Evolutionary conservation across 2,329 filamentous ascomycete genomes (phyloP).

Genomic region (Botryotinia convoluta): DNA sequence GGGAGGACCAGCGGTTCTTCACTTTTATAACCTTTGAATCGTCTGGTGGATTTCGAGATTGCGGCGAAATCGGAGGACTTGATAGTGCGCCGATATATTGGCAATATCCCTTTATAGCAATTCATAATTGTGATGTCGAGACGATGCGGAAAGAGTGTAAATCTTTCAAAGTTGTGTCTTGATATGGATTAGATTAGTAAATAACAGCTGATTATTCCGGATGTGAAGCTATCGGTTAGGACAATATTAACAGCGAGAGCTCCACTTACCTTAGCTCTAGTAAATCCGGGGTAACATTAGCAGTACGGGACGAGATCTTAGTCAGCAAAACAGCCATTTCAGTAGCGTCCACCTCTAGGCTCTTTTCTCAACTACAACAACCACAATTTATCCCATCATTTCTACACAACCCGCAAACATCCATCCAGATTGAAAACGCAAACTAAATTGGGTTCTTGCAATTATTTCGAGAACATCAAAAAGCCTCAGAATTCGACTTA

Average conservation of each 20-base stretch:
- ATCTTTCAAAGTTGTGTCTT: neutral
- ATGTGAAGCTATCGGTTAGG: neutral
- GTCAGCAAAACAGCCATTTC: neutral
- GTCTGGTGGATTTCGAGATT: constrained; percentile 11
- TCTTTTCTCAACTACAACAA: constrained; percentile 11
- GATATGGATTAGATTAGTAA: neutral
- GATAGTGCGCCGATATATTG: constrained; percentile 22
- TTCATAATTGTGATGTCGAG: constrained; percentile 11
- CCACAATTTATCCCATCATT: neutral
- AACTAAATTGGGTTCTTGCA: too few relatives aligned
- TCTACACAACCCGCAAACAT: neutral
- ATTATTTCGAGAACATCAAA: neutral
- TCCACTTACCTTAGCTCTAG: neutral
- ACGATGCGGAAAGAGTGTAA: neutral
- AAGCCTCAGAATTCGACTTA: constrained; percentile 13
- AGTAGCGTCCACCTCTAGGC: neutral
- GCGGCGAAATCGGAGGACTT: neutral
- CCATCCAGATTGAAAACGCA: neutral
- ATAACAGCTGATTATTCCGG: neutral
- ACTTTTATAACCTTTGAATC: constrained; percentile 21
- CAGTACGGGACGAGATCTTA: neutral
- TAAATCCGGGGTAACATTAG: constrained; percentile 15
- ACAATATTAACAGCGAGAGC: neutral
- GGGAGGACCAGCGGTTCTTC: constrained; percentile 40
- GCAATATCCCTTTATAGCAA: constrained; percentile 19